Base-by-base conservation (phyloP, 306 rosid species). In the Rosa multiflora region DNA sequence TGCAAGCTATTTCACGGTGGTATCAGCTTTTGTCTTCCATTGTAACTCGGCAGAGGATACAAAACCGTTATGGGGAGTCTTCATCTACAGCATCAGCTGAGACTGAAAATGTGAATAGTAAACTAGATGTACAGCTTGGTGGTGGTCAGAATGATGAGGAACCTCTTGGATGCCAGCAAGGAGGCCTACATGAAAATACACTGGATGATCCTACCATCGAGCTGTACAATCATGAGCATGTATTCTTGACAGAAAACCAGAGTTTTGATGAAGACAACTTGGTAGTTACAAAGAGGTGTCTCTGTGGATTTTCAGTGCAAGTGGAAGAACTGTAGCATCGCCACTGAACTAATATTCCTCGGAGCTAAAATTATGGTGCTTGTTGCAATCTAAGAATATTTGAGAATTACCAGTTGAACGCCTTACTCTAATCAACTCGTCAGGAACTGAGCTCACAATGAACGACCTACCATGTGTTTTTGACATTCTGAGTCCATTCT, bases 21-120 rank as follows among this genome's bases (percentile, higher is more conserved):
- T 92, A 94, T 88, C 97, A 94, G 88, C 97, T 94, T 83, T 92
- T 94, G 75, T 94, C 92, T 6, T 94, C 97, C 4, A 78, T 92
- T 67, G 80, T 92, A 78, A 94, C 95, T 79, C 93, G 97, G 72
- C 93, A 94, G 83, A 87, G 97, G 83, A 87, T 94, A 82, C 83
- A 86, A 18, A 87, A 85, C 69, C 90, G 89, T 26, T 94, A 94
- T 46, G 89, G 87, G 10, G 84, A 82, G 69, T 53, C 80, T 52
- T n/a, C 83, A 42, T 88, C 89, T 18, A 88, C 59, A 39, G 55
- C 80, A 26, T n/a, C 80, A 39, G 81, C 82, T 8, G 79, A 74
- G 76, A 51, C 29, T 66, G 83, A 58, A 48, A 26, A 37, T 51
- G 59, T n/a, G 74, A 83, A 78, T 37, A 82, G 69, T 1, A 83